Conservation (phyloP, 345 rosid species). For the Eucalyptus erythrocorys region DNA sequence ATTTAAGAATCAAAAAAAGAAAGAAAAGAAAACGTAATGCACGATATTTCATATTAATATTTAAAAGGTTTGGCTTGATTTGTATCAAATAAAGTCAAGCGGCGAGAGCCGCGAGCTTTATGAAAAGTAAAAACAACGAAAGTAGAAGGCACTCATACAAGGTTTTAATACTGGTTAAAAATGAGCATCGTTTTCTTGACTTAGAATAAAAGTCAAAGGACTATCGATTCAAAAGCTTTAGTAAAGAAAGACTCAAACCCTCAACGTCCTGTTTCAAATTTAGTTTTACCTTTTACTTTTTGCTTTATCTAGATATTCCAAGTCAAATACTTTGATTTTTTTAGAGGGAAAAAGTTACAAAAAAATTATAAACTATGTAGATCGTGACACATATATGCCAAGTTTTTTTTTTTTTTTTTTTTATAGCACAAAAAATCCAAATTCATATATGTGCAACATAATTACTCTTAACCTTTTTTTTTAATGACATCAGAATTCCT, state of each 20-base stretch:
- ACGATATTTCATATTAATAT: background rate
- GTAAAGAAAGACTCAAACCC: background rate
- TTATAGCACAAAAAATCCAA: too few species aligned
- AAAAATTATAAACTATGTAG: too few species aligned
- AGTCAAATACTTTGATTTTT: background rate
- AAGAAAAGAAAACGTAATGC: too few species aligned
- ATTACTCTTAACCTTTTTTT: too few species aligned
- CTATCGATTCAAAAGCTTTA: background rate
- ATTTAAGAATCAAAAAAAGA: background rate
- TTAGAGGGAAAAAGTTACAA: too few species aligned
- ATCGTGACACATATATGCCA: too few species aligned
- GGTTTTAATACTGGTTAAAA: background rate
- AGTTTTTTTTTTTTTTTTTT: too few species aligned
- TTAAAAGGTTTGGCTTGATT: background rate
- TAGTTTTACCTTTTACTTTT: background rate
- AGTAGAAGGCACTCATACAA: background rate
- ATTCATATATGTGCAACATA: too few species aligned
- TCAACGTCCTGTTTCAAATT: background rate
- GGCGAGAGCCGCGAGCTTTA: background rate
- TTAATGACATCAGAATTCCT: accelerated
- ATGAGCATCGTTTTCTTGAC: background rate
- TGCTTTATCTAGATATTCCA: background rate
- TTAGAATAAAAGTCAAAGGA: too few species aligned
- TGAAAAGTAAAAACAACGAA: background rate
- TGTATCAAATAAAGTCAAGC: background rate